A percentile compares a stretch with the other conserved stretches of the same genome.
phyloP scores from a whole-genome alignment of 208 protist species.

The Perkinsela sp. region DNA sequence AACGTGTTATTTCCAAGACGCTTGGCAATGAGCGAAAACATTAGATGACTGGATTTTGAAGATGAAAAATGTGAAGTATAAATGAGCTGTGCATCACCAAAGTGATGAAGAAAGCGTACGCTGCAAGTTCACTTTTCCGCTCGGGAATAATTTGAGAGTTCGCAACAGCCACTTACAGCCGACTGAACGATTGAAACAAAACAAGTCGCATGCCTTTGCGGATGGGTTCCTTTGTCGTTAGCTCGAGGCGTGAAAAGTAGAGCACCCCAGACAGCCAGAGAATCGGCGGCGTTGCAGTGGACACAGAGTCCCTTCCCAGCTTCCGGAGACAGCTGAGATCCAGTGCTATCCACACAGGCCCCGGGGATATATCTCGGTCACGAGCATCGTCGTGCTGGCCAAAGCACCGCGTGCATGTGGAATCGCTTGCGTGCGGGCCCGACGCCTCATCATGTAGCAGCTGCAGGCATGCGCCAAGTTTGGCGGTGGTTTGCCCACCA shows the following conservation, averaged over 20 bases:
- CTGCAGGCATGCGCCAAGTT: background rate
- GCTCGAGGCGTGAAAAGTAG: background rate
- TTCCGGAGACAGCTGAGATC: background rate
- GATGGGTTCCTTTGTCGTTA: background rate
- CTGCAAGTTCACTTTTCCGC: too few relatives aligned
- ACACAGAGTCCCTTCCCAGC: background rate
- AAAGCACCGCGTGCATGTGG: background rate
- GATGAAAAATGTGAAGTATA: too few relatives aligned
- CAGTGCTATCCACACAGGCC: background rate
- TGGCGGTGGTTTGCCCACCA: background rate
- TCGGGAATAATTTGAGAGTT: too few relatives aligned
- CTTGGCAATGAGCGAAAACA: too few relatives aligned
- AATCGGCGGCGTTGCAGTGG: background rate
- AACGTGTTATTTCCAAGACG: too few relatives aligned
- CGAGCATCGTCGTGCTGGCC: background rate
- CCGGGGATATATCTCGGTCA: background rate
- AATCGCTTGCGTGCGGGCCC: background rate
- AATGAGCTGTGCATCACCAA: too few relatives aligned
- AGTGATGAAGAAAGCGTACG: too few relatives aligned
- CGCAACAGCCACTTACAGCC: too few relatives aligned
- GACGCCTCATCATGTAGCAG: background rate
- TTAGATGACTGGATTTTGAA: too few relatives aligned
- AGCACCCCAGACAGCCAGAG: background rate
- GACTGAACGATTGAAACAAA: background rate
- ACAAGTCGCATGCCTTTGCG: background rate